Conservation (phyloP, 768 basidiomycete species). For the Macrolepiota fuliginosa region DNA sequence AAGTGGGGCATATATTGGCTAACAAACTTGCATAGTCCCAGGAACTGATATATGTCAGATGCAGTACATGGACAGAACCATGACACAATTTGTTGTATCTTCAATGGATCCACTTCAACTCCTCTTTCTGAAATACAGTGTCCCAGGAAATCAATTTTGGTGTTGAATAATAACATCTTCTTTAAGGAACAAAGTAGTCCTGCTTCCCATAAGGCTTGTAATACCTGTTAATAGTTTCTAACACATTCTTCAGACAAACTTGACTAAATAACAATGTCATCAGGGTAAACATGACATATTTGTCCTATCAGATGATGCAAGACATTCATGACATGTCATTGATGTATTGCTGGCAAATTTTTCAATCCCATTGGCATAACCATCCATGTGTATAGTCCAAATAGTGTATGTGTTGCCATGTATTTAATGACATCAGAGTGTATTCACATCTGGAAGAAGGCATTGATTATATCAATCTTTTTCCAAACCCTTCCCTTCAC, state of each 20-base stretch:
- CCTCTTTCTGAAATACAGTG: constrained; percentile 34
- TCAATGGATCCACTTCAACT: constrained; percentile 18
- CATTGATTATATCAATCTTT: constrained; percentile 35
- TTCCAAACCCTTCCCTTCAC: constrained; percentile 32
- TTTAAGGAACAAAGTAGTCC: constrained; percentile 14
- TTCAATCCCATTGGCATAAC: constrained; percentile 36
- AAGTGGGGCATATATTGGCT: constrained; percentile 12
- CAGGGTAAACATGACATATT: constrained; percentile 34
- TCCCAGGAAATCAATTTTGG: constrained; percentile 27
- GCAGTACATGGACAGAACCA: constrained; percentile 19
- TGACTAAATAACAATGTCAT: constrained; percentile 42
- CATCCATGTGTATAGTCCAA: constrained; percentile 32
- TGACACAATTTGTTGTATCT: constrained; percentile 20
- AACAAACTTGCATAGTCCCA: constrained; percentile 13
- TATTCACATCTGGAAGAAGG: constrained; percentile 31
- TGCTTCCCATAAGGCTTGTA: constrained; percentile 20
- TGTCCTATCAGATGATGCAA: constrained; percentile 31
- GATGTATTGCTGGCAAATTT: constrained; percentile 29
- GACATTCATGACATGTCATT: constrained; percentile 27
- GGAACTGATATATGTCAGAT: constrained; percentile 7
- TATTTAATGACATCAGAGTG: constrained; percentile 21
- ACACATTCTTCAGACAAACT: constrained; percentile 30
- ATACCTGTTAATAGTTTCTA: constrained; percentile 20
- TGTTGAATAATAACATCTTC: constrained; percentile 20
- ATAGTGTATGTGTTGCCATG: constrained; percentile 25